Percentiles rank a stretch among this genome's conserved stretches.
These are phyloP conservation scores for Leccinum boreale DNA, from an alignment of 768 basidiomycete genomes.

Conservation along the genomic window DNA sequence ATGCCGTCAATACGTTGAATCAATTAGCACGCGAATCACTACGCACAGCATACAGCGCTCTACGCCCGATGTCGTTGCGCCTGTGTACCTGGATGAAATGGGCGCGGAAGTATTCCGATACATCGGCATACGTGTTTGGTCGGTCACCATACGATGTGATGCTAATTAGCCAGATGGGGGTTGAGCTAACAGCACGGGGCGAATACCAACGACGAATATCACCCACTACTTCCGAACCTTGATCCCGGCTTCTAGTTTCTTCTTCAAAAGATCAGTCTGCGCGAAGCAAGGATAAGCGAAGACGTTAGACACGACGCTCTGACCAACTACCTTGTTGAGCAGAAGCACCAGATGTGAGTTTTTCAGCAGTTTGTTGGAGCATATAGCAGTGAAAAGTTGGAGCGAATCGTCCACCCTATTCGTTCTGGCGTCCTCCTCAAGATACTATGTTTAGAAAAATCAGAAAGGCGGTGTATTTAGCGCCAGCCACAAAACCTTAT, in stretches of 20 bases:
- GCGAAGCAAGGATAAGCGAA: slow-evolving; percentile 7
- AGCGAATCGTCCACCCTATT: slow-evolving; percentile 83
- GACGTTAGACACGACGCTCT: slow-evolving; percentile 1
- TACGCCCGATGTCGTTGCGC: slow-evolving; percentile 55
- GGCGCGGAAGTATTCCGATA: slow-evolving; percentile 78
- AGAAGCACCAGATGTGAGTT: slow-evolving; percentile 72
- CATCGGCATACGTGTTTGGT: slow-evolving; percentile 66
- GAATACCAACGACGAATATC: slow-evolving; percentile 1
- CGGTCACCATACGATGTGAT: slow-evolving; percentile 77
- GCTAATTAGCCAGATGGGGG: slow-evolving; percentile 32
- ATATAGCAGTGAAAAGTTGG: slow-evolving; percentile 72
- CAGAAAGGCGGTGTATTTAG: slow-evolving; percentile 12
- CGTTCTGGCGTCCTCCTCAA: slow-evolving; percentile 76
- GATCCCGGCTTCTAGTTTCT: slow-evolving; percentile 66
- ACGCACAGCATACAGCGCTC: slow-evolving; percentile 65
- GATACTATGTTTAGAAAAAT: slow-evolving; percentile 47
- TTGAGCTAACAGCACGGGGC: background rate
- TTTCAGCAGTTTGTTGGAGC: slow-evolving; percentile 70
- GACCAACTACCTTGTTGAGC: slow-evolving; percentile 63
- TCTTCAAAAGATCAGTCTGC: slow-evolving; percentile 68
- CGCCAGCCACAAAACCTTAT: background rate
- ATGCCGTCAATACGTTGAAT: slow-evolving; percentile 8
- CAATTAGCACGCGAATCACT: background rate
- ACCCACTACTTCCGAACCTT: slow-evolving; percentile 77
- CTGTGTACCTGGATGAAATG: slow-evolving; percentile 78